Conservation (phyloP, 2,329 filamentous ascomycete genomes). For the Hymenoscyphus infarciens region DNA sequence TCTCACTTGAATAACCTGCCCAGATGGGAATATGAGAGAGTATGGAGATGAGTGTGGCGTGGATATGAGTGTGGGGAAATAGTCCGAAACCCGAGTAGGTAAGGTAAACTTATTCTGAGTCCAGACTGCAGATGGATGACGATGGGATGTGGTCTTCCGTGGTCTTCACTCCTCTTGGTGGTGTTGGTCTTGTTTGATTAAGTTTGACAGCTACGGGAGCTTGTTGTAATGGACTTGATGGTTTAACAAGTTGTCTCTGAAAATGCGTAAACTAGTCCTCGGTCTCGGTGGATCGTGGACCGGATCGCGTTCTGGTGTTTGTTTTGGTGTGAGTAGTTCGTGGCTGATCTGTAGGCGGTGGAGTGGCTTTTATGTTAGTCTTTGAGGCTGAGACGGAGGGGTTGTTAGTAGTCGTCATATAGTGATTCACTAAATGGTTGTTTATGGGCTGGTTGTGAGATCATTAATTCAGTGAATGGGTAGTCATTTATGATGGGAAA, state of each 20-base stretch:
- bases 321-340: neutral
- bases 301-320: too few relatives aligned
- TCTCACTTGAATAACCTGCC: neutral
- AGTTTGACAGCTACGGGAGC: neutral
- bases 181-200: neutral
- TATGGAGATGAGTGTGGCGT: neutral
- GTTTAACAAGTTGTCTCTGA: neutral
- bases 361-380: neutral
- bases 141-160: neutral
- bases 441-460: too few relatives aligned
- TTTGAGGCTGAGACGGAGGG: too few relatives aligned
- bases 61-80: neutral
- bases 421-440: too few relatives aligned
- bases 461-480: too few relatives aligned
- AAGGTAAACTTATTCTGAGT: neutral
- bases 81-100: too few relatives aligned
- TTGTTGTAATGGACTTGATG: neutral
- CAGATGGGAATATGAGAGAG: neutral
- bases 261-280: neutral
- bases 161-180: neutral
- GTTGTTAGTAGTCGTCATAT: too few relatives aligned
- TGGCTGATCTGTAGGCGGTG: neutral
- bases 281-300: neutral
- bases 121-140: neutral
- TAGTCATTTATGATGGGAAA: too few relatives aligned